A percentile compares a stretch with the other conserved stretches of the same genome.
phyloP scores from a whole-genome alignment of 164 flowering plant genomes.

The Sextonia rubra region DNA sequence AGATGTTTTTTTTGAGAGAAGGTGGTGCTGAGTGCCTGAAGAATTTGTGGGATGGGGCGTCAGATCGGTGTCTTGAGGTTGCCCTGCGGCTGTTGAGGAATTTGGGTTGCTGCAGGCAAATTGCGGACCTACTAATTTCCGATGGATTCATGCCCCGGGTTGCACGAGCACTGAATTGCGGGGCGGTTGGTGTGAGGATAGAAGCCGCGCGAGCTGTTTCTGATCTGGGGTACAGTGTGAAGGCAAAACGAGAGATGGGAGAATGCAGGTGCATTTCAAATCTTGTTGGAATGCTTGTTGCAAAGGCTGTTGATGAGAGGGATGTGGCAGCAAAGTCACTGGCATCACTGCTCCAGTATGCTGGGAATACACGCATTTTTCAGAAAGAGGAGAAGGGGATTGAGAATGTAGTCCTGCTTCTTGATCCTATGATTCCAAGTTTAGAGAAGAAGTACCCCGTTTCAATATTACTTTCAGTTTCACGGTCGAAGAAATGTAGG shows the following conservation, averaged over 20 bases:
- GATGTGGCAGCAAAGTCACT: slow-evolving; percentile 68
- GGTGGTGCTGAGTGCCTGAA: slow-evolving; percentile 63
- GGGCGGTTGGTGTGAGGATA: slow-evolving; percentile 47
- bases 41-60: slow-evolving; percentile 66
- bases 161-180: slow-evolving; percentile 39
- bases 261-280: slow-evolving; percentile 58
- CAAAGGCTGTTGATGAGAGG: slow-evolving; percentile 68
- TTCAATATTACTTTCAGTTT: slow-evolving; percentile 41
- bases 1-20: slow-evolving; percentile 54
- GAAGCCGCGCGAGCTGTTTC: slow-evolving; percentile 57
- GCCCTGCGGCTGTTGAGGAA: slow-evolving; percentile 50
- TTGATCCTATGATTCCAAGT: slow-evolving; percentile 54
- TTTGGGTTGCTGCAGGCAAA: slow-evolving; percentile 39
- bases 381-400: slow-evolving; percentile 69
- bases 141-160: slow-evolving; percentile 54
- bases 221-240: slow-evolving; percentile 44
- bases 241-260: slow-evolving; percentile 62
- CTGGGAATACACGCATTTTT: slow-evolving; percentile 54
- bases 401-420: slow-evolving; percentile 49
- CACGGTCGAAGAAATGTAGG: slow-evolving; percentile 56
- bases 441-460: slow-evolving; percentile 66
- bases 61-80: slow-evolving; percentile 42
- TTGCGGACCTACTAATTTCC: slow-evolving; percentile 47
- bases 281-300: slow-evolving; percentile 70
- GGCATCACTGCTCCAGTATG: slow-evolving; percentile 40